Evolutionary conservation across 2,329 filamentous ascomycete species (phyloP).

Genomic region (Fusarium beomiforme): DNA sequence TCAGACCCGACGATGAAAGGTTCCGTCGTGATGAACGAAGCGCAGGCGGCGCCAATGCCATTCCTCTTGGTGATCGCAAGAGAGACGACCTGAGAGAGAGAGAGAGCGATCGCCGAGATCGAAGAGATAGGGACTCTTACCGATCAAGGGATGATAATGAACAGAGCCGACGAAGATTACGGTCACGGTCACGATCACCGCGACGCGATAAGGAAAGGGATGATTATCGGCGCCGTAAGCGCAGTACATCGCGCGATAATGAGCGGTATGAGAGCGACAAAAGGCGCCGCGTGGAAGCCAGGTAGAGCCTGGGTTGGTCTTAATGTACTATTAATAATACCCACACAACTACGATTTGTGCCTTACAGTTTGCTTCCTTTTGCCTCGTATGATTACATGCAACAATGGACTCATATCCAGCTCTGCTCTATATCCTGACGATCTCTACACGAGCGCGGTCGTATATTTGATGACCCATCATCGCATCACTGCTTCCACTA

Average conservation of each 20-base stretch:
- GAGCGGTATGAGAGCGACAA: slow-evolving; percentile 68
- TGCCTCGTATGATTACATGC: slow-evolving; percentile 36
- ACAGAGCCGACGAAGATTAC: slow-evolving; percentile 35
- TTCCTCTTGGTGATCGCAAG: slow-evolving; percentile 66
- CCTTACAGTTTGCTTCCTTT: slow-evolving; percentile 1
- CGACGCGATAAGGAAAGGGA: slow-evolving; percentile 55
- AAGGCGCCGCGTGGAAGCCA: slow-evolving; percentile 64
- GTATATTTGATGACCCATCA: slow-evolving; percentile 80
- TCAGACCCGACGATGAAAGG: slow-evolving; percentile 70
- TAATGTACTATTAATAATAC: slow-evolving; percentile 43
- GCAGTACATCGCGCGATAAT: slow-evolving; percentile 65
- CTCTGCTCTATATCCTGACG: slow-evolving; percentile 69
- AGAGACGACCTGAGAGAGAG: slow-evolving; percentile 45
- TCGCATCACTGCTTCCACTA: slow-evolving; percentile 64
- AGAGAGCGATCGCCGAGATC: slow-evolving; percentile 33
- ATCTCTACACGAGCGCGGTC: slow-evolving; percentile 89
- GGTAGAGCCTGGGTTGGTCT: slow-evolving; percentile 35
- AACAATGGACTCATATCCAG: neutral
- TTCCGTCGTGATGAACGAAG: slow-evolving; percentile 55
- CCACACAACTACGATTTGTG: slow-evolving; percentile 21
- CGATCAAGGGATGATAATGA: slow-evolving; percentile 39
- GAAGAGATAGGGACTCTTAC: slow-evolving; percentile 30
- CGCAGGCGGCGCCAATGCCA: slow-evolving; percentile 74
- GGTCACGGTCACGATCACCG: slow-evolving; percentile 65
- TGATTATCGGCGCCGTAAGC: slow-evolving; percentile 62